phyloP scores from a whole-genome alignment of 768 basidiomycete genomes.

The Mycena galericulata region DNA sequence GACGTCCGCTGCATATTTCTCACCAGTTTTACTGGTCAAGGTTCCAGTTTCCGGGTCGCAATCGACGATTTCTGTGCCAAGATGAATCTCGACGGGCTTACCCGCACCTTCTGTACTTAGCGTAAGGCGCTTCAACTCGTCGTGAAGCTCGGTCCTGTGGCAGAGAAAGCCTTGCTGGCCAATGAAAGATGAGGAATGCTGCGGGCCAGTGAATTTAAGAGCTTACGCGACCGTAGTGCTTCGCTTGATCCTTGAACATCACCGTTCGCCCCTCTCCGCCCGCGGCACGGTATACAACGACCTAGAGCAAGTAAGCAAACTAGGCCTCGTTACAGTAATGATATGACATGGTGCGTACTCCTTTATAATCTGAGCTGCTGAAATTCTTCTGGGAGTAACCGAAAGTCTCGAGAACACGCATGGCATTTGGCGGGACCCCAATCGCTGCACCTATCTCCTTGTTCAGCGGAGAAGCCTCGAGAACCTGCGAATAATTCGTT shows the following conservation, averaged over 20 bases:
- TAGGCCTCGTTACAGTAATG: too few species aligned
- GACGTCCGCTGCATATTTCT: slow-evolving; percentile 10
- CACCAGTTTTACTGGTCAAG: not conserved
- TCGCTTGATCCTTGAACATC: not conserved
- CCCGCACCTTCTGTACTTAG: not conserved
- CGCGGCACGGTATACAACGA: not conserved
- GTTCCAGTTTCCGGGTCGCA: not conserved
- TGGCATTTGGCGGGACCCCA: not conserved
- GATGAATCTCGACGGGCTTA: not conserved
- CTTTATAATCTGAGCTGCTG: not conserved
- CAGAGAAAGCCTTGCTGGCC: not conserved
- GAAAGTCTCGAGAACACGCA: not conserved
- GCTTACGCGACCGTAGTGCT: not conserved
- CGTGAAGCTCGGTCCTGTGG: not conserved
- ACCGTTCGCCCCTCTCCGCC: not conserved
- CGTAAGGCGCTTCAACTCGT: slow-evolving; percentile 5
- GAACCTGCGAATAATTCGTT: not conserved
- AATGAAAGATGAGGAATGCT: not conserved
- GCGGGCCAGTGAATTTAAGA: not conserved
- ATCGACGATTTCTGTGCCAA: not conserved
- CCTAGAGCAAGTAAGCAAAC: not conserved
- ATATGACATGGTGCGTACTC: not conserved
- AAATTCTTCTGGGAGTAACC: not conserved
- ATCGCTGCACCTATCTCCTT: not conserved
- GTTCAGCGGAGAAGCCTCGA: not conserved